These are phyloP conservation scores for Chamaecrista fasciculata DNA, from an alignment of 306 rosid species.

Conservation along the genomic window DNA sequence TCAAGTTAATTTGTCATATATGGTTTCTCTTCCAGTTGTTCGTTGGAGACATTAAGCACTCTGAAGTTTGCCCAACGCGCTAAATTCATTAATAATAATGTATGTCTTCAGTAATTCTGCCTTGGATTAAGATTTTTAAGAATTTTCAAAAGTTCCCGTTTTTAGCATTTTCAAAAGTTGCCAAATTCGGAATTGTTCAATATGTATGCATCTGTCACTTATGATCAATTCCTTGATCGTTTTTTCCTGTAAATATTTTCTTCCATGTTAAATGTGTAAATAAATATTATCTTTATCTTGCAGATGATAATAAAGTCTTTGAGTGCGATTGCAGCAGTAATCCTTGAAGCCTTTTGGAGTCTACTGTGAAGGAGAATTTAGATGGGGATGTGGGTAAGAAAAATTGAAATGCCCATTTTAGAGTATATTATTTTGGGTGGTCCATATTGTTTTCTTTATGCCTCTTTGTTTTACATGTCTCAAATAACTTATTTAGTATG, in stretches of 20 bases:
- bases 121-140: constrained; percentile 9
- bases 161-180: constrained; percentile 53
- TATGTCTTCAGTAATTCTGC: constrained; percentile 32
- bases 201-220: constrained; percentile 69
- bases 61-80: constrained; percentile 98
- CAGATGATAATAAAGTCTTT: constrained; percentile 95
- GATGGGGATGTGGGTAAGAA: constrained; percentile 88
- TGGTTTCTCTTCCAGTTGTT: constrained; percentile 69
- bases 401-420: not conserved
- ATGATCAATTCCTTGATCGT: not conserved
- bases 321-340: constrained; percentile 72
- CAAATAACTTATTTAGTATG: no score
- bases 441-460: constrained; percentile 2
- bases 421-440: constrained; percentile 12
- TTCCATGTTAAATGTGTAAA: constrained; percentile 27
- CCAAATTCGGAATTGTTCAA: constrained; percentile 94
- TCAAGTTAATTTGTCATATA: constrained; percentile 4
- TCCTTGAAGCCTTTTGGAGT: constrained; percentile 87
- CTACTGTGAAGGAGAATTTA: constrained; percentile 96
- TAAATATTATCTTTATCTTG: constrained; percentile 27
- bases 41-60: constrained; percentile 96
- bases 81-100: constrained; percentile 90
- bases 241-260: constrained; percentile 17
- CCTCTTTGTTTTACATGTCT: not conserved
- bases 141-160: constrained; percentile 3